Percentiles rank a stretch among this genome's conserved stretches.
phyloP scores from a whole-genome alignment of 371 early-diverging fungal genomes.

The Actinomucor elegans region DNA sequence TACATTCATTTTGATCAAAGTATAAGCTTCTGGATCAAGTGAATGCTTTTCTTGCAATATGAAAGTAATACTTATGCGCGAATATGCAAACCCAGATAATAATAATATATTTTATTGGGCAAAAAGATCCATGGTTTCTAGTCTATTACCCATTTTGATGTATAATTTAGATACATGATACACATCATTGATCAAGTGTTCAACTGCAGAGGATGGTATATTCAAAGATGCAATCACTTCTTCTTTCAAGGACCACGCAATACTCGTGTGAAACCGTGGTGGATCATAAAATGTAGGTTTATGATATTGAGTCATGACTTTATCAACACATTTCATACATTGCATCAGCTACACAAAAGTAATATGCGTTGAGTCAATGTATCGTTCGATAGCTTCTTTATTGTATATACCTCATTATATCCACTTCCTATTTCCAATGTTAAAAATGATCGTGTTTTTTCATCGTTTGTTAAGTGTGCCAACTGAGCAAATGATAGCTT shows the following conservation, averaged over 20 bases:
- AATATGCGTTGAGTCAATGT: no score
- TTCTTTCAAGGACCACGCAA: conserved; percentile 36
- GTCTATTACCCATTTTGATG: conserved; percentile 38
- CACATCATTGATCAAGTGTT: conserved; percentile 5
- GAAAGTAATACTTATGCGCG: no score
- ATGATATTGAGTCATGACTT: conserved; percentile 18
- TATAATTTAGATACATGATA: conserved; percentile 16
- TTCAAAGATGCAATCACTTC: not conserved
- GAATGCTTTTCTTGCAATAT: no score
- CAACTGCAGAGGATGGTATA: conserved; percentile 17
- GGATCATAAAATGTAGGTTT: conserved; percentile 44
- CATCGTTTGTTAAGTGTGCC: conserved; percentile 39
- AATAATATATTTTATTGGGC: not conserved
- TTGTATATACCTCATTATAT: conserved; percentile 38
- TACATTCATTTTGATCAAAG: no score
- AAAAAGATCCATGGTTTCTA: conserved; percentile 14
- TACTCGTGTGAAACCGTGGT: conserved; percentile 49
- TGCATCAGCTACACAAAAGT: conserved; percentile 10
- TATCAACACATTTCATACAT: conserved; percentile 28
- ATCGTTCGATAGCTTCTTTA: no score
- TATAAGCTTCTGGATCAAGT: no score
- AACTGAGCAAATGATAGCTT: conserved; percentile 40
- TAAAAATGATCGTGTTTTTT: conserved; percentile 42
- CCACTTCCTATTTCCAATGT: conserved; percentile 46
- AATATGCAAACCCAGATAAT: no score